Evolutionary conservation across 208 protist species (phyloP).

Genomic region (Leishmania braziliensis): DNA sequence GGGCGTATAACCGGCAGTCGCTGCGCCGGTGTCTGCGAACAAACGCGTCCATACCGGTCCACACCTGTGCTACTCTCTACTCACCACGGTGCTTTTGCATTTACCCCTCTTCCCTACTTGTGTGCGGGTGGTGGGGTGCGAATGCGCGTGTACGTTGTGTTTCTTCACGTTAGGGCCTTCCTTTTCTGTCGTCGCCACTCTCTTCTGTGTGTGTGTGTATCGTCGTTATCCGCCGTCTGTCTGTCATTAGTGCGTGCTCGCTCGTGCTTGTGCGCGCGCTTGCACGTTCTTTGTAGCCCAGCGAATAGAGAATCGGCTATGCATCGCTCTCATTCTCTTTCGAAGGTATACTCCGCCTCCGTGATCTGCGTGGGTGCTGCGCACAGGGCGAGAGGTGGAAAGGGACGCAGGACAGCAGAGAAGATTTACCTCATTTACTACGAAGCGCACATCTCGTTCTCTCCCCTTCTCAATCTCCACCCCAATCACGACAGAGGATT

Average conservation of each 20-base stretch:
- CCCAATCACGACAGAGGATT: neutral
- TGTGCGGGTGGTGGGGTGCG: neutral
- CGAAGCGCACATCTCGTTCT: constrained; percentile 1
- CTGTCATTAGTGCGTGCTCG: neutral
- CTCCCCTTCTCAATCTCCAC: constrained; percentile 14
- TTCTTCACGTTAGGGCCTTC: neutral
- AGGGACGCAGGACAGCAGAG: neutral
- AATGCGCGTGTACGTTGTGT: neutral
- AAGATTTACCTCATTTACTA: constrained; percentile 17
- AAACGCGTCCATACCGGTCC: neutral
- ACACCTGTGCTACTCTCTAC: too few relatives aligned
- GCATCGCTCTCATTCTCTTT: constrained; percentile 1
- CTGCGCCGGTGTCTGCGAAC: neutral
- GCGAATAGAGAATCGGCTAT: neutral
- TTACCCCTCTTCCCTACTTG: neutral
- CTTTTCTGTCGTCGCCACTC: neutral
- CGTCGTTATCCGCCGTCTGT: neutral
- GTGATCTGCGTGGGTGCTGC: constrained; percentile 1
- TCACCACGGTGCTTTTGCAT: neutral
- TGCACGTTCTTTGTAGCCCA: neutral
- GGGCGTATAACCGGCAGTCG: neutral
- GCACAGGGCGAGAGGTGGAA: too few relatives aligned
- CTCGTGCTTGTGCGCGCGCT: neutral
- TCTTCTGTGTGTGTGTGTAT: neutral
- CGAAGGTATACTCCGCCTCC: neutral